phyloP scores from a whole-genome alignment of 306 rosid species.

The Citrullus mucosospermus region DNA sequence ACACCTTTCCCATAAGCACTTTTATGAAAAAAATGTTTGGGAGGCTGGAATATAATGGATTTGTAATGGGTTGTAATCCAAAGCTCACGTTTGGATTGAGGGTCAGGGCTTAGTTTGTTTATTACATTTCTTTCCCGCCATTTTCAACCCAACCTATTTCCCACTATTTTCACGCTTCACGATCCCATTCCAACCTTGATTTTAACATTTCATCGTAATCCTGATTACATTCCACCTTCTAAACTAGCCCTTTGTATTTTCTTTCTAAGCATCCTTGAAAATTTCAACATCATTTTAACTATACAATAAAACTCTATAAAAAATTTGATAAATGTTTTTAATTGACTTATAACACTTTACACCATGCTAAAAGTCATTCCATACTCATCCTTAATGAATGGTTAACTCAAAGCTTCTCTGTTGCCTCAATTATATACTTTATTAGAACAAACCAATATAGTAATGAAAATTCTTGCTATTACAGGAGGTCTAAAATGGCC shows the following conservation, averaged over 20 bases:
- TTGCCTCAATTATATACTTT: background rate
- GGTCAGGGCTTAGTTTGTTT: too few relatives aligned
- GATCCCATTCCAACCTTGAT: too few relatives aligned
- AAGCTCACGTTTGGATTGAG: too few relatives aligned
- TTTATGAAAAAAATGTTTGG: background rate
- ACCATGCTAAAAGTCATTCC: background rate
- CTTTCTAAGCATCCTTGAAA: background rate
- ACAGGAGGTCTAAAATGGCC: slow-evolving; percentile 47
- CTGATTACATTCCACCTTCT: background rate
- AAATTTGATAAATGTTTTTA: background rate
- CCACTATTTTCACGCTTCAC: too few relatives aligned
- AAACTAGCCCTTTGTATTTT: background rate
- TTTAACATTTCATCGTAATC: too few relatives aligned
- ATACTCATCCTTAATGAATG: background rate
- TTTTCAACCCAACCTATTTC: too few relatives aligned
- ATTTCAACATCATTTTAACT: background rate
- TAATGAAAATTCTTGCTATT: slow-evolving; percentile 11
- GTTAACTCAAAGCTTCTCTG: too few relatives aligned
- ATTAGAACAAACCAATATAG: background rate
- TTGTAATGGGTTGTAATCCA: too few relatives aligned
- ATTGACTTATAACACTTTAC: background rate
- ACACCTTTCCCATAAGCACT: background rate
- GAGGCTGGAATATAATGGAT: too few relatives aligned
- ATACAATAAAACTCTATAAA: background rate
- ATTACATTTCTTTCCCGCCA: too few relatives aligned